phyloP scores from a whole-genome alignment of 495 filamentous ascomycete genomes.

The Pyrenula massariospora region DNA sequence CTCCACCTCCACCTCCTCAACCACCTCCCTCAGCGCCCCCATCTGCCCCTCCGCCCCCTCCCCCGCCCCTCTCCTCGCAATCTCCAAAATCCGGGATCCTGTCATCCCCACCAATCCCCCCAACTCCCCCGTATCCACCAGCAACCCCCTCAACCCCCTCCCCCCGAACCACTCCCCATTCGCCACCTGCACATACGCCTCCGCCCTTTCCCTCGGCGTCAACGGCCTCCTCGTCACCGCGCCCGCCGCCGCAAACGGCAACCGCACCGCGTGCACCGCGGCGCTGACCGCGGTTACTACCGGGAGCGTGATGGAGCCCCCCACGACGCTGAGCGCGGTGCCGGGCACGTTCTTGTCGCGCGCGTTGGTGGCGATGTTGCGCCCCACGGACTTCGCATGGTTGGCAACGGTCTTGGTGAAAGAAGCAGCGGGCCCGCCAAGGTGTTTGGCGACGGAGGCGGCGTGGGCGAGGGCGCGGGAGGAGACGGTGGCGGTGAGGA shows the following conservation, averaged over 20 bases:
- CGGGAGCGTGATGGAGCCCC: conserved; percentile 12
- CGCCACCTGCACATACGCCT: conserved; percentile 12
- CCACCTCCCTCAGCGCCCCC: background rate
- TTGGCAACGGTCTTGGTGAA: background rate
- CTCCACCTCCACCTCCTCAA: background rate
- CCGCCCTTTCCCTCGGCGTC: conserved; percentile 16
- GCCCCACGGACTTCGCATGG: background rate
- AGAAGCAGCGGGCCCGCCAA: conserved; percentile 12
- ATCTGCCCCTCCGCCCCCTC: background rate
- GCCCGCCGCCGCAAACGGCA: conserved; percentile 10
- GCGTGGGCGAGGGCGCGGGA: conserved; percentile 18
- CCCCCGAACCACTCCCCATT: background rate
- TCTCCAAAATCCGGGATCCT: conserved; percentile 4
- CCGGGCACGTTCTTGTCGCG: conserved; percentile 12
- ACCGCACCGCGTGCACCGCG: conserved; percentile 9
- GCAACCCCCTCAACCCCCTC: background rate
- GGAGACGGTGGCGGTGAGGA: conserved; percentile 19
- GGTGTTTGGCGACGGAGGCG: conserved; percentile 11
- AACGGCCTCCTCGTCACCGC: conserved; percentile 11
- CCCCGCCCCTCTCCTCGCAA: no score
- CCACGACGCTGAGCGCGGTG: conserved; percentile 10
- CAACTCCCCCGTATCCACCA: conserved; percentile 14
- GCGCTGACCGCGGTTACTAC: conserved; percentile 10
- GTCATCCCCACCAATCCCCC: conserved; percentile 7
- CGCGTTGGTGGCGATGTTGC: conserved; percentile 6